Base-by-base conservation (phyloP, 352 stramenopile genomes). In the Globisporangium barbulae region DNA sequence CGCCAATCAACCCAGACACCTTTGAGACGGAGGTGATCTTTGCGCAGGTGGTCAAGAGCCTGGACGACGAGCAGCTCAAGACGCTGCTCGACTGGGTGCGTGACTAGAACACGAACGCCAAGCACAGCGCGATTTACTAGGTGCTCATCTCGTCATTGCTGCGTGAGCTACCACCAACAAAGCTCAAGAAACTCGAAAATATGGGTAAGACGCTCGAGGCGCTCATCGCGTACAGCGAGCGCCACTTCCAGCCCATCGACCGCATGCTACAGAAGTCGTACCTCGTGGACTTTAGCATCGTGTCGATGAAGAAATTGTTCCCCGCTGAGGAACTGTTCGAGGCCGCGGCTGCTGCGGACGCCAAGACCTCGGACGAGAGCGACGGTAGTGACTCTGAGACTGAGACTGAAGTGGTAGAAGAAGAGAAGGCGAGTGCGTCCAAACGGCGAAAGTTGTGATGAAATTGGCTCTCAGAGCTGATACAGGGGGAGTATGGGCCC, bases 71-170 rank as follows among this genome's bases (percentile, higher is more conserved):
- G 42, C 73, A 96, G 48, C 77, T 98, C 31, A 80, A 75, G 57
- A 91, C 94, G 72, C 86, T 99, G 19, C 78, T 99, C 12, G 76
- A 89, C 35, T 99, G 98, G 82, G 82, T 98, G 61, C 83, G 93
- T 49, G 97, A 99, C 61, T 99, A 97, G 97, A 99, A 99, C 75
- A 99, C 97, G 55, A 97, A 98, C 66, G 93, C 94, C 22, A 88
- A 91, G 52, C 97, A 98, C 70, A 95, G 84, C n/a, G 75, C 88
- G 49, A 80, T 99, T 49, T 96, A 90, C 50, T 97, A 99, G 77
- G 71, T 96, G 31, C 71, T 99, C 8, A 65, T 99, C n/a, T 90
- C 93, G 49, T 91, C 93, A 12, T 81, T 98, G 55, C 74, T 98
- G 53, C 83, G 79, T 47, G 80, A 89, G 52, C 65, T 95, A 31